A percentile compares a stretch with the other conserved stretches of the same genome.
phyloP scores from a whole-genome alignment of 106 monocot genomes.

The Dioscorea dumetorum region DNA sequence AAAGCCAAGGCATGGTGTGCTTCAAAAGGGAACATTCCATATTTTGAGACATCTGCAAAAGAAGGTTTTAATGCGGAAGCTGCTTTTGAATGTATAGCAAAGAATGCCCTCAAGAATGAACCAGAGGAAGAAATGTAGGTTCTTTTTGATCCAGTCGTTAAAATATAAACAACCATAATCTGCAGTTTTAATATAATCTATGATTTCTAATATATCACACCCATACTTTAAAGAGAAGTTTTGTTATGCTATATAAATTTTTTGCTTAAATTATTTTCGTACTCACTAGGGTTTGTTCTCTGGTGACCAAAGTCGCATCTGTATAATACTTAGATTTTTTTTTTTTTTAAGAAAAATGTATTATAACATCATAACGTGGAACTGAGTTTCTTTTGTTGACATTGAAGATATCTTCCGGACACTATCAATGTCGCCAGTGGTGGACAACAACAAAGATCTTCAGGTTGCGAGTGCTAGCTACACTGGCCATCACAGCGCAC shows the following conservation, averaged over 20 bases:
- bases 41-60: constrained; percentile 82
- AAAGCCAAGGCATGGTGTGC: constrained; percentile 70
- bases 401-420: constrained; percentile 67
- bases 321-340: too few species aligned
- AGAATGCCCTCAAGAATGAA: constrained; percentile 76
- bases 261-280: too few species aligned
- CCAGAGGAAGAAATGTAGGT: constrained; percentile 86
- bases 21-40: constrained; percentile 81
- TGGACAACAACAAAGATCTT: constrained; percentile 34
- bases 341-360: too few species aligned
- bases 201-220: too few species aligned
- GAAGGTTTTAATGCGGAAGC: constrained; percentile 73
- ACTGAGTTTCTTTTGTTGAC: constrained; percentile 10
- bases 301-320: too few species aligned
- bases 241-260: too few species aligned
- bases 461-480: constrained; percentile 53
- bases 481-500: background rate
- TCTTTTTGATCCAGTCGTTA: too few species aligned
- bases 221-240: too few species aligned
- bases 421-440: constrained; percentile 64
- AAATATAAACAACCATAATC: too few species aligned
- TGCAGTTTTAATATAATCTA: too few species aligned
- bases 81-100: constrained; percentile 78
- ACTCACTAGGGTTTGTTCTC: too few species aligned
- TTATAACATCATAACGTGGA: too few species aligned